Base-by-base conservation (phyloP, 1,284 basidiomycete species). In the Ganoderma multipileum region DNA sequence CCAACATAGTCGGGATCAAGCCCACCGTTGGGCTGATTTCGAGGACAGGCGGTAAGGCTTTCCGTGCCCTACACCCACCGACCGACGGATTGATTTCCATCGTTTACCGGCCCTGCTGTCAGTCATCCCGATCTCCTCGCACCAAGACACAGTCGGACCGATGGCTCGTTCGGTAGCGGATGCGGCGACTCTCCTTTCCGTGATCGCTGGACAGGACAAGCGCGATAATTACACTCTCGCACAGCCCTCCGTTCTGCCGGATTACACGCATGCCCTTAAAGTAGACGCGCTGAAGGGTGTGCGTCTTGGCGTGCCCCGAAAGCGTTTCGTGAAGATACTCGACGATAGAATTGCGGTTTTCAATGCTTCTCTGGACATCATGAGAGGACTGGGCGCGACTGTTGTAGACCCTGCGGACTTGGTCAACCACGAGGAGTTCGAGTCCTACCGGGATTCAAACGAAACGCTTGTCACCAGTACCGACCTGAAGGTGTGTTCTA, bases 121-220 rank as follows among this genome's bases (percentile, higher is more conserved):
- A 86, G 85, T 87, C 26, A 81, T 87, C 33, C 86, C 86, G 0
- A 84, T 86, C 64, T 85, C 84, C 8, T 79, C 73, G 52, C 80
- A 85, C 70, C 86, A 87, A 75, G 86, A 87, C 68, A 84, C 84
- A 0, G 81, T 85, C 6, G 86, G 86, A 0, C 82, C 84, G 0
- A 85, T 87, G 78, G 79, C 81, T 41, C 81, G 86, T 52, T 82
- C 81, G 5, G 83, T 87, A 39, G 75, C 81, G 16, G 86, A 87
- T 62, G 83, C 81, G 11, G 84, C 84, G 0, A 71, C 79, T 20
- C 76, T 86, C 12, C 81, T 87, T 11, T 75, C 79, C 12, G 75
- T 79, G 9, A 85, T 87, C 63, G 81, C 83, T 11, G 86, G 86
- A 1, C 79, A 76, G 36, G 86, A 87, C 68, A 78, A 79, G 7